Base-by-base conservation (phyloP, 2,329 filamentous ascomycete species). In the Pochonia chlamydosporia region DNA sequence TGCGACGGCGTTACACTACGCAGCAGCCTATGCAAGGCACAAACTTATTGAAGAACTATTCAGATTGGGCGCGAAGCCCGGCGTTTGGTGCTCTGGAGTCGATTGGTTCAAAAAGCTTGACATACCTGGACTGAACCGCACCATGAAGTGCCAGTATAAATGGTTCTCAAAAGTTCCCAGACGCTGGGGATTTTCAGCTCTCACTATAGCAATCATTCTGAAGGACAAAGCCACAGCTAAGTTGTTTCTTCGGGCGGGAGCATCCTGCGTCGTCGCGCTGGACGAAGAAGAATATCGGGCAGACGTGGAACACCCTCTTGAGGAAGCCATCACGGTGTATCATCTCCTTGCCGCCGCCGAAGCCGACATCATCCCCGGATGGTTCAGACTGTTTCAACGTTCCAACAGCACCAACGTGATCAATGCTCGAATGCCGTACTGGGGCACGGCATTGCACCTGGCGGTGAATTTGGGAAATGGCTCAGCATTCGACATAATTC, bases 1-100 rank as follows among this genome's bases (percentile, higher is more conserved):
- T n/a, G 36, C 40, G 28, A 44, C 48, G 4, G 26, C 44, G 4
- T n/a, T 49, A 10, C 44, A 49, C 33, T 35, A 36, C 28, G 48
- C 48, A 16, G 23, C 41, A 4, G 16, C 26, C 7, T 25, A 6
- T 4, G 13, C 25, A 3, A 41, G 43, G 6, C 3, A n/a, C 4
- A 16, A 24, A 7, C 8, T 43, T 13, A 23, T 33, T 20, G 5
- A 24, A 25, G 14, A 6, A 9, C 26, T 49, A 7, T 28, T 49
- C 10, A 8, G 45, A 4, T 25, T 21, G 30, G 47, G 47, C 20
- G 43, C 47, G 4, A 20, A 9, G 3, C n/a, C 35, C 9, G 43
- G 46, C n/a, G 20, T 39, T 10, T 33, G 30, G 13, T 37, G 39
- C 20, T 42, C 37, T 3, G 43, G 47, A 3, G 3, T 4, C 6